Evolutionary conservation across 768 basidiomycete species (phyloP), one percentile per base, ranked within the genome.

Genomic region (Trametes punicea): DNA sequence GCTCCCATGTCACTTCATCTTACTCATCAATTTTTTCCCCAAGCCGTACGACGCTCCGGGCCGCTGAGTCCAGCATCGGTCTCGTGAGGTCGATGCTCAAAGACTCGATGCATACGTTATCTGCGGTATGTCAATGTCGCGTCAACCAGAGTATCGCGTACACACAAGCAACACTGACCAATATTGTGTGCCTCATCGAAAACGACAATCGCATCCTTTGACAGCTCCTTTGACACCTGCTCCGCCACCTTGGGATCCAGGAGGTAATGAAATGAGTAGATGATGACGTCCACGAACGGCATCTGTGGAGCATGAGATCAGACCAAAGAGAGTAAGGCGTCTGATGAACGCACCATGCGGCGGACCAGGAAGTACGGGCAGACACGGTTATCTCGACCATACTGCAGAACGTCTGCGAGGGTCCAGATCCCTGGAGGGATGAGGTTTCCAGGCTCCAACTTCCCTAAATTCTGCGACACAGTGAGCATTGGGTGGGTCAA

Each of bases 131-230:
- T 50, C 30, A 51, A 34, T 34, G 50, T 46, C 31, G 51, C 53
- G 33, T 42, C 3, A 36, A 7, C 15, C 42, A 15, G 6, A 21
- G 26, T 16, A 25, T 25, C 42, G 26, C 42, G 15, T 26, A 26
- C 42, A 25, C 26, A n/a, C 34, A 18, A 16, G 15, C 36, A 16
- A 16, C 25, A 61, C 78, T 54, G 63, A 94, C 95, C 95, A 48
- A 99, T 99, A 69, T 99, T 99, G 72, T 99, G 97, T 15, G 97
- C 97, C 69, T 99, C 97, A 66, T 99, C 97, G 66, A 99, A 99
- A 1, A 99, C 97, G 34, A 99, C 94, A 50, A 99, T 99, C 27
- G 93, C 88, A 69, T 99, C 97, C 66, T 98, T 98, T 7, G 90
- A 91, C 74, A 99, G 79, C 70, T 99, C 97, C 67, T 93, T 95